phyloP scores from a whole-genome alignment of 306 rosid species.

The Cajanus cajan region DNA sequence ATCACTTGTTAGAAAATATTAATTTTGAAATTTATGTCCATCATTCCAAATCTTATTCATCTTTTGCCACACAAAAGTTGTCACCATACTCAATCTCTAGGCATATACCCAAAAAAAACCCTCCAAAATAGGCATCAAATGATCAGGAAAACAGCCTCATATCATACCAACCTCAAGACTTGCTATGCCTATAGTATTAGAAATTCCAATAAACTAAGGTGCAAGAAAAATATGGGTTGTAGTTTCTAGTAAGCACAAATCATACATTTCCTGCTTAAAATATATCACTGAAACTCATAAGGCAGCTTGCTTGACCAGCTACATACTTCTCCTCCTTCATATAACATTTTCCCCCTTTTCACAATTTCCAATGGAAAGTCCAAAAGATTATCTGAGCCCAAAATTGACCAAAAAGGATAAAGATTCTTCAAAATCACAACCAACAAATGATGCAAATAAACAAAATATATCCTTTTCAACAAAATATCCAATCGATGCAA shows the following conservation, averaged over 20 bases:
- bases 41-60: neutral
- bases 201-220: neutral
- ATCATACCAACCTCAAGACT: neutral
- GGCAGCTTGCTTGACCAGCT: neutral
- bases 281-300: neutral
- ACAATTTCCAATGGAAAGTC: constrained; percentile 7
- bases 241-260: neutral
- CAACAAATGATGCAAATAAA: neutral
- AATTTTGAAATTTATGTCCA: constrained; percentile 6
- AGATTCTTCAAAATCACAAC: neutral
- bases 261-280: neutral
- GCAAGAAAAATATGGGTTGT: neutral
- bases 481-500: neutral
- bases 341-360: neutral
- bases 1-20: neutral
- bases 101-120: constrained; percentile 3
- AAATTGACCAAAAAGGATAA: neutral
- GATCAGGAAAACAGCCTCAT: neutral
- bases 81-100: constrained; percentile 13
- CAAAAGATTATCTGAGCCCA: neutral
- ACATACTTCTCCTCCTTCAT: neutral
- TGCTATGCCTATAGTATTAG: neutral
- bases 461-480: neutral
- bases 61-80: neutral
- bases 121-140: constrained; percentile 5